These are phyloP conservation scores for Cynara cardunculus DNA, from an alignment of 129 eudicot species.

Conservation along the genomic window DNA sequence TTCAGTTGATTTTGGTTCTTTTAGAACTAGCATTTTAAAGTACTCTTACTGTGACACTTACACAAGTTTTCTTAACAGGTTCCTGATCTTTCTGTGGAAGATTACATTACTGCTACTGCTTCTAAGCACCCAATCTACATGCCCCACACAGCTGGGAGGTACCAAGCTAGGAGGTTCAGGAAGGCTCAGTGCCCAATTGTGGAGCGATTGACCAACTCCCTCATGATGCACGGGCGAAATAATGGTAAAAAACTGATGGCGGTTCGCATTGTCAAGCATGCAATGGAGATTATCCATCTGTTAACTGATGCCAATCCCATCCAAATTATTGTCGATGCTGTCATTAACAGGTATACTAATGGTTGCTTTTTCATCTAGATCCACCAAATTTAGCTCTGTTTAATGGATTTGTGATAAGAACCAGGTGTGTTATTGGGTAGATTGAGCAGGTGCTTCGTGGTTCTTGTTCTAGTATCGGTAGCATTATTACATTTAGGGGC, in stretches of 20 bases:
- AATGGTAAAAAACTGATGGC: slow-evolving; percentile 79
- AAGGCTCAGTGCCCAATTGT: slow-evolving; percentile 87
- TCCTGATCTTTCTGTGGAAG: slow-evolving; percentile 62
- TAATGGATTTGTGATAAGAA: background rate
- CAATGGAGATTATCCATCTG: slow-evolving; percentile 78
- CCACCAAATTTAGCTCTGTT: background rate
- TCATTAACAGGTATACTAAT: slow-evolving; percentile 60
- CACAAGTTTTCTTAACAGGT: slow-evolving; percentile 30
- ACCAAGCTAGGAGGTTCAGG: slow-evolving; percentile 64
- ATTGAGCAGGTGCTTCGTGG: background rate
- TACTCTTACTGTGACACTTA: background rate
- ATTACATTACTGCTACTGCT: slow-evolving; percentile 57
- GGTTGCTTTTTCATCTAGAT: background rate
- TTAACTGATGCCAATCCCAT: slow-evolving; percentile 68
- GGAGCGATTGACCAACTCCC: slow-evolving; percentile 72
- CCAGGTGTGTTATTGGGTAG: no score
- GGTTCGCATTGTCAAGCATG: slow-evolving; percentile 66
- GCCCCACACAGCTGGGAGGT: slow-evolving; percentile 81
- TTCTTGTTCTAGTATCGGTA: no score
- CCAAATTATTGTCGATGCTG: slow-evolving; percentile 77
- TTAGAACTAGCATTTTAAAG: background rate
- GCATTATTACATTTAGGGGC: background rate
- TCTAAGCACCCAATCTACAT: slow-evolving; percentile 54
- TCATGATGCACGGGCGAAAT: slow-evolving; percentile 85
- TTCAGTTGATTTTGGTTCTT: background rate